Evolutionary conservation across 2,329 filamentous ascomycete species (phyloP), one percentile per base, ranked within the genome.

Genomic region (Aspergillus viridinutans): DNA sequence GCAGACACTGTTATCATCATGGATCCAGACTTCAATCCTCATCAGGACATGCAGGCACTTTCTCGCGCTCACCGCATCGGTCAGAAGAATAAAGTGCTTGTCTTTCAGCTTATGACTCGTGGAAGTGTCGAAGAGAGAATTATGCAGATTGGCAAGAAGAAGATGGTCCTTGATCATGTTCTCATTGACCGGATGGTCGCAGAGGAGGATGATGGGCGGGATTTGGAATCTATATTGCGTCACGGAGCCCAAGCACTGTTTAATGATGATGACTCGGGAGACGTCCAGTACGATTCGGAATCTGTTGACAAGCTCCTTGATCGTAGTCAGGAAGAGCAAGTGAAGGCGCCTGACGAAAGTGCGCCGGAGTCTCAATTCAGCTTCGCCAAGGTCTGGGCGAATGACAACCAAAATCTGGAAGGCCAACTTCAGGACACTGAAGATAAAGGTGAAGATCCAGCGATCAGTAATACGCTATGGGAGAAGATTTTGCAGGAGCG

Each of bases 1-100:
- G 94, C 94, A 2, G 94, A 99, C 69, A 99, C 94, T 0, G 95
- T 99, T 59, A 97, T 99, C 62, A 97, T 99, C 63, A 85, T 97
- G 63, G 92, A 99, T 66, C 91, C 91, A 0, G 94, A 99, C 69
- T 97, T 96, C 79, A 99, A 99, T 60, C 94, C 94, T 0, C 94
- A 99, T 69, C 94, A 99, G 74, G 95, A 99, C 68, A 89, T 99
- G 43, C 94, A 99, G 72, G 94, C 94, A 0, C 81, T 99, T 29
- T 96, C 93, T 29, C 87, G 95, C 62, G 94, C 93, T 20, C 94
- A 99, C 74, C 88, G 94, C 26, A 97, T 99, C 61, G 95, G 95
- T 0, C 95, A 99, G 74, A 91, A 92, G 73, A 92, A 94, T 64
- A 97, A 95, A 66, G 94, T 99, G 0, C 81, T 99, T 1, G 96